Percentiles rank a stretch among this genome's conserved stretches.
Evolutionary conservation across 2,329 filamentous ascomycete genomes (phyloP).

Genomic region (Trichophyton schoenleinii): DNA sequence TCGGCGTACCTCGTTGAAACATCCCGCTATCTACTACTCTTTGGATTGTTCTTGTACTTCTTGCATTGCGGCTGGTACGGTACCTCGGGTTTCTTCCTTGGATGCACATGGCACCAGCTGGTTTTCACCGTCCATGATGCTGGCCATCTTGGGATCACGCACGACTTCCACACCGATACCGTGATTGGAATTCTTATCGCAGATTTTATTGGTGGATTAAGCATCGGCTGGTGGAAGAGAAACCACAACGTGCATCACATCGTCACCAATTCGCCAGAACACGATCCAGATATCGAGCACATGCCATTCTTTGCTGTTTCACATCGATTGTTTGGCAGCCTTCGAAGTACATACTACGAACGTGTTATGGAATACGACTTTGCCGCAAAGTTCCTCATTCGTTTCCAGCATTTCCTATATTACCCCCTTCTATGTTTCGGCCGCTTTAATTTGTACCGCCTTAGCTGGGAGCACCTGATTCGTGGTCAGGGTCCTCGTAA

Average conservation of each 20-base stretch:
- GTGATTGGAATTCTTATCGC: slow-evolving; percentile 82
- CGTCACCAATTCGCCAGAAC: slow-evolving; percentile 86
- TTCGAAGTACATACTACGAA: slow-evolving; percentile 74
- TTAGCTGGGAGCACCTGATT: slow-evolving; percentile 68
- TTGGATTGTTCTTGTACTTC: slow-evolving; percentile 47
- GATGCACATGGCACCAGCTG: slow-evolving; percentile 84
- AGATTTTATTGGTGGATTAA: slow-evolving; percentile 78
- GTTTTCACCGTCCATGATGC: slow-evolving; percentile 92
- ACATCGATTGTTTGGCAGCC: slow-evolving; percentile 60
- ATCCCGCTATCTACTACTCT: slow-evolving; percentile 58
- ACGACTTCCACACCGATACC: slow-evolving; percentile 70
- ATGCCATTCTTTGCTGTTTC: slow-evolving; percentile 81
- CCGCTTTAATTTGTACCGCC: slow-evolving; percentile 73
- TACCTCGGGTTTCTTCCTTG: slow-evolving; percentile 60
- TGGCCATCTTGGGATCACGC: slow-evolving; percentile 94
- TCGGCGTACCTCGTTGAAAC: slow-evolving; percentile 63
- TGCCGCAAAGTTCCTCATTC: slow-evolving; percentile 56
- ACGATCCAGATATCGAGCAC: slow-evolving; percentile 90
- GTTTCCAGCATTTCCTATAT: slow-evolving; percentile 70
- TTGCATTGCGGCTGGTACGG: slow-evolving; percentile 54
- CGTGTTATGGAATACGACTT: slow-evolving; percentile 65
- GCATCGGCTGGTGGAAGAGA: slow-evolving; percentile 91
- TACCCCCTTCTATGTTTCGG: slow-evolving; percentile 70
- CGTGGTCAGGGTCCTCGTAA: slow-evolving; percentile 55
- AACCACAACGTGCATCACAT: slow-evolving; percentile 97